These are phyloP conservation scores for Isoetes engelmannii DNA, from an alignment of 83 land plant genomes.

Conservation along the genomic window DNA sequence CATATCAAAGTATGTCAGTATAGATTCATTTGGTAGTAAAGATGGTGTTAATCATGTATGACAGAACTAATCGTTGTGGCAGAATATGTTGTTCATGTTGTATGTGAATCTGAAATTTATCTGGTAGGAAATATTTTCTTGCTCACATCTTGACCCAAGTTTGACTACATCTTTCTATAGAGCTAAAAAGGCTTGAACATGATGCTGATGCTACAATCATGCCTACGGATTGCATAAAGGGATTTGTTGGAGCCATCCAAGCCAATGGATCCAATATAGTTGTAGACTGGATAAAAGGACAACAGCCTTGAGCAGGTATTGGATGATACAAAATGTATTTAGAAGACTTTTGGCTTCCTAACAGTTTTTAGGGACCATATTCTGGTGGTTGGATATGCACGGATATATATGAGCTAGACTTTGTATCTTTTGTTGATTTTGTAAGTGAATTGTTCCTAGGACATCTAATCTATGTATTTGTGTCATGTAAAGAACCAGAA, in stretches of 20 bases:
- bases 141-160: neutral
- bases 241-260: constrained; percentile 59
- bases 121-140: neutral
- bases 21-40: too few relatives aligned
- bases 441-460: too few relatives aligned
- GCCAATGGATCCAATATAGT: constrained; percentile 77
- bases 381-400: too few relatives aligned
- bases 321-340: too few relatives aligned
- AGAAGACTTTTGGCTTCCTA: too few relatives aligned
- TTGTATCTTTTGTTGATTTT: too few relatives aligned
- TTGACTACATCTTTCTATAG: constrained; percentile 22
- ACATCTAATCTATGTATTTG: too few relatives aligned
- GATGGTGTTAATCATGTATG: neutral
- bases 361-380: too few relatives aligned
- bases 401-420: too few relatives aligned
- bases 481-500: too few relatives aligned
- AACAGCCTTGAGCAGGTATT: constrained; percentile 53
- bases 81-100: neutral
- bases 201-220: constrained; percentile 52
- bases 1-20: too few relatives aligned
- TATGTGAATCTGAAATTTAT: neutral
- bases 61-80: neutral
- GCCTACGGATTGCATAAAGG: constrained; percentile 79
- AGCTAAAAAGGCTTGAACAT: constrained; percentile 62
- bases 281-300: constrained; percentile 60